Conservation (phyloP, 2,329 filamentous ascomycete species). For the Pseudogymnoascus sp. region DNA sequence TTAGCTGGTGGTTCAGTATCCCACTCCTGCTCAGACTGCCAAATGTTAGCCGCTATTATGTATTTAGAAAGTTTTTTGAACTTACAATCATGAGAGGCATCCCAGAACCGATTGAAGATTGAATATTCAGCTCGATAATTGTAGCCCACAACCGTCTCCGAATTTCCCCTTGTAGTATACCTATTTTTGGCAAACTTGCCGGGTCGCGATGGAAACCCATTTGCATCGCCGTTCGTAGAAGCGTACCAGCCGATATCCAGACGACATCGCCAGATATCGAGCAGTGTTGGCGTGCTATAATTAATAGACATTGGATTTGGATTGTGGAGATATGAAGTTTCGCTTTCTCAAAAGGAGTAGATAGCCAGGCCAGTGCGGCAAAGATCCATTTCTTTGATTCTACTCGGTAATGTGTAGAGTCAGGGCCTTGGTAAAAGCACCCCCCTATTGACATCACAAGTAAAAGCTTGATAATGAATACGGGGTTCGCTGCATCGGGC, state of each 20-base stretch:
- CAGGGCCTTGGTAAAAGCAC: constrained; percentile 16
- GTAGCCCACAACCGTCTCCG: constrained; percentile 49
- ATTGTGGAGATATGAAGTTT: constrained; percentile 41
- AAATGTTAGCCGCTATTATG: not conserved
- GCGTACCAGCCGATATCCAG: constrained; percentile 43
- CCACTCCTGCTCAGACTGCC: constrained; percentile 34
- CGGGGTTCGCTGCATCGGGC: constrained; percentile 13
- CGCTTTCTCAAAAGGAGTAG: constrained; percentile 37
- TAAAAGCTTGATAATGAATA: constrained; percentile 18
- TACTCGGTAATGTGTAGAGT: constrained; percentile 10
- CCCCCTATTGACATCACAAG: constrained; percentile 21
- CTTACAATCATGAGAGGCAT: constrained; percentile 38
- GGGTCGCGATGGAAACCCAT: constrained; percentile 54
- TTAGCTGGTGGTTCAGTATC: constrained; percentile 44
- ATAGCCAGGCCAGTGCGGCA: constrained; percentile 19
- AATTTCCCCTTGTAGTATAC: constrained; percentile 42
- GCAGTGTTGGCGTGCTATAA: constrained; percentile 40
- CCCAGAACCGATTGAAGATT: constrained; percentile 43
- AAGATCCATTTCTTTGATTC: constrained; percentile 20
- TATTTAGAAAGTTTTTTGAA: not conserved
- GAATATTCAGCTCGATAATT: constrained; percentile 46
- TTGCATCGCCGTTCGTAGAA: constrained; percentile 46
- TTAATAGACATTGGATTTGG: constrained; percentile 45
- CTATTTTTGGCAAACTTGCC: constrained; percentile 39
- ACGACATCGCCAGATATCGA: constrained; percentile 42